Conservation (phyloP, 2,329 filamentous ascomycete species). For the Macrophomina tecta region DNA sequence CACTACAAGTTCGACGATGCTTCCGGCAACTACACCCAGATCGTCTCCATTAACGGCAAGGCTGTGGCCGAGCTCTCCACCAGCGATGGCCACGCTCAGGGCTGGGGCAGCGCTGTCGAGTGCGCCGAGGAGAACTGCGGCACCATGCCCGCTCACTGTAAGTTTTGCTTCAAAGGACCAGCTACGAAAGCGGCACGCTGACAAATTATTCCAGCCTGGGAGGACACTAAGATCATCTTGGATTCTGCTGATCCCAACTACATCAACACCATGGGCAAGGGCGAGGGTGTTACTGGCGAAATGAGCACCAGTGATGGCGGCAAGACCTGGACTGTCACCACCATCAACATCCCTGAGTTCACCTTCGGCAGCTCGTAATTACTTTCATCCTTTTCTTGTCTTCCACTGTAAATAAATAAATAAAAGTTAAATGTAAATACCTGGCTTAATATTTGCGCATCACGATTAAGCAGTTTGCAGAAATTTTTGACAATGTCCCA, state of each 20-base stretch:
- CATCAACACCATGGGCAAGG: slow-evolving; percentile 46
- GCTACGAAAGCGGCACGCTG: background rate
- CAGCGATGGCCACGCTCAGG: slow-evolving; percentile 49
- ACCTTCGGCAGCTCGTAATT: slow-evolving; percentile 16
- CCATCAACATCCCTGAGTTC: slow-evolving; percentile 44
- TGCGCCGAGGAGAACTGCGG: slow-evolving; percentile 49
- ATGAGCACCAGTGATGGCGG: slow-evolving; percentile 50
- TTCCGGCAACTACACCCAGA: slow-evolving; percentile 51
- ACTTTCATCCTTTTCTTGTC: no score
- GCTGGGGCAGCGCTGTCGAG: slow-evolving; percentile 53
- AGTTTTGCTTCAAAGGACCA: slow-evolving; percentile 35
- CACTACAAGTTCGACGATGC: slow-evolving; percentile 51
- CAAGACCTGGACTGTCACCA: slow-evolving; percentile 52
- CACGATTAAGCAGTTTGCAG: no score
- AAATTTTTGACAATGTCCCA: no score
- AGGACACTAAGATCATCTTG: slow-evolving; percentile 48
- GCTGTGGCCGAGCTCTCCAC: slow-evolving; percentile 54
- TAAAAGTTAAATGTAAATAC: no score
- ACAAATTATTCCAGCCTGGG: slow-evolving; percentile 36
- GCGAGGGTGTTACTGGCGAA: slow-evolving; percentile 48
- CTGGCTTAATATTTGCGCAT: no score
- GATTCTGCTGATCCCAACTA: slow-evolving; percentile 47
- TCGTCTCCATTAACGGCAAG: slow-evolving; percentile 45
- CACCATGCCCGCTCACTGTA: slow-evolving; percentile 46
- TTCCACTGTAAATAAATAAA: no score